phyloP scores from a whole-genome alignment of 106 monocot species.

The Dioscorea dumetorum region DNA sequence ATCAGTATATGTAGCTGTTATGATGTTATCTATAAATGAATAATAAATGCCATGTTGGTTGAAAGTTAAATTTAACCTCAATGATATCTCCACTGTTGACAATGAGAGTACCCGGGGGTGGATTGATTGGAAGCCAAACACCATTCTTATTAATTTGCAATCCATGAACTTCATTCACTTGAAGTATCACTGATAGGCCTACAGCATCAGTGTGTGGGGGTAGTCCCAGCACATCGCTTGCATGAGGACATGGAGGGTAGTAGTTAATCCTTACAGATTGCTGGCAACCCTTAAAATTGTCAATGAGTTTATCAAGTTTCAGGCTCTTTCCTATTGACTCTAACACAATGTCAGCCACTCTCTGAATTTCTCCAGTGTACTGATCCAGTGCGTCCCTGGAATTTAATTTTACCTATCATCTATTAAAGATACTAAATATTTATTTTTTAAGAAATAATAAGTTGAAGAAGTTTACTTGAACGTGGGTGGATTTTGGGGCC shows the following conservation, averaged over 20 bases:
- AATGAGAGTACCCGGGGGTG: conserved; percentile 26
- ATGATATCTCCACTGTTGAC: conserved; percentile 45
- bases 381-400: conserved; percentile 26
- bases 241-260: conserved; percentile 41
- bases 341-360: conserved; percentile 4
- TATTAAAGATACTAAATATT: background rate
- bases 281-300: conserved; percentile 1
- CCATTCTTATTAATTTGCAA: conserved; percentile 40
- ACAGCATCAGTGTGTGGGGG: conserved; percentile 41
- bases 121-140: conserved; percentile 31
- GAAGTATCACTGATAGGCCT: conserved; percentile 32
- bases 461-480: conserved; percentile 24
- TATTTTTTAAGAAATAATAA: background rate
- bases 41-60: background rate
- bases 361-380: conserved; percentile 19
- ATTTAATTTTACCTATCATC: background rate
- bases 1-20: no score
- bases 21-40: background rate
- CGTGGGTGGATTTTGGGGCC: conserved; percentile 29
- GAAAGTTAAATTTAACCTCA: conserved; percentile 25
- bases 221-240: conserved; percentile 35
- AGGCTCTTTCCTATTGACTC: conserved; percentile 25
- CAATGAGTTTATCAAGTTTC: conserved; percentile 8
- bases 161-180: conserved; percentile 36
- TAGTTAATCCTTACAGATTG: conserved; percentile 49